Base-by-base conservation (phyloP, 768 basidiomycete genomes). In the Boletus subcaerulescens region DNA sequence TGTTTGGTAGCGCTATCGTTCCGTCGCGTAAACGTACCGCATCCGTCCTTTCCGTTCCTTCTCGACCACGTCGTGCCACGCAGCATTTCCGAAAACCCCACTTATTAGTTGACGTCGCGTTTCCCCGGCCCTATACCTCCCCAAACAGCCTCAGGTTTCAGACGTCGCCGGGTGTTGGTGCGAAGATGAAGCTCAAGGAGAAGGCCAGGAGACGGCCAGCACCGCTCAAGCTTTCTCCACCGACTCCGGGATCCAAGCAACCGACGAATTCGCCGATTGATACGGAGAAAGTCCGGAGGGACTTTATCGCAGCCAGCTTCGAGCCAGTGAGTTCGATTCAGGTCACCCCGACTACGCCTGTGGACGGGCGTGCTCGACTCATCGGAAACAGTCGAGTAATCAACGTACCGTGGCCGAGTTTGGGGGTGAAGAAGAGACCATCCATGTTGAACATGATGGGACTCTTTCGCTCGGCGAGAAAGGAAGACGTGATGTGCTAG, bases 301-400 rank as follows among this genome's bases (percentile, higher is more conserved):
- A 77, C 43, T 81, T 81, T 50, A 55, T 80, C 57, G 71, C 73
- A 15, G 64, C 72, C n/a, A 79, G 78, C 33, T 81, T 80, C 57
- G 63, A 65, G n/a, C 76, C 77, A 15, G 35, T 15, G 6, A 1
- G 6, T 17, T 49, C 44, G 29, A 44, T 47, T 1, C 47, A 58
- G 11, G 55, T 20, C 46, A 47, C 59, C 22, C 56, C 55, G n/a
- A 38, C 43, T 12, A 44, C 32, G 13, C 39, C 36, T 0, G 41
- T 39, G 33, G 40, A 48, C 32, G 12, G 13, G 29, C 55, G 50
- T 36, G 17, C 45, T 1, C 55, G 46, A 49, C 39, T 50, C 13
- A 29, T 43, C 18, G 42, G 29, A 5, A 40, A n/a, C 5, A 53
- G 45, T 24, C 56, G 49, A 5, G 50, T 43, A 12, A 49, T 51